Evolutionary conservation across 2,329 filamentous ascomycete genomes (phyloP).

Genomic region (Mycogone perniciosa): DNA sequence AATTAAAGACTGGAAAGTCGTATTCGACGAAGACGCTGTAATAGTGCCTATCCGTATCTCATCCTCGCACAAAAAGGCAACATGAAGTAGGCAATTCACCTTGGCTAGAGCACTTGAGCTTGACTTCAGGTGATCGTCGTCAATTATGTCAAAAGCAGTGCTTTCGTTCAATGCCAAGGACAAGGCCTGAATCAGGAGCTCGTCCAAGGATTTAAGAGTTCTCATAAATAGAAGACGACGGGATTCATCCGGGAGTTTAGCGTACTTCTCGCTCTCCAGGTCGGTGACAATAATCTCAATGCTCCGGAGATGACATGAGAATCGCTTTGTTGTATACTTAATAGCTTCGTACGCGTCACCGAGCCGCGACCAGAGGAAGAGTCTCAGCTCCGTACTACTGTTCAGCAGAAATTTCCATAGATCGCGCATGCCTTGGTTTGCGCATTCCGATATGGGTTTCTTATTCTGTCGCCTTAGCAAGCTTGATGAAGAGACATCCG

Average conservation of each 20-base stretch:
- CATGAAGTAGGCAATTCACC: constrained; percentile 69
- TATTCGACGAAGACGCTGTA: constrained; percentile 50
- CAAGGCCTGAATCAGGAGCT: constrained; percentile 66
- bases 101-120: constrained; percentile 67
- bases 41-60: constrained; percentile 72
- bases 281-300: constrained; percentile 73
- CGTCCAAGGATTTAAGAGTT: constrained; percentile 73
- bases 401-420: constrained; percentile 79
- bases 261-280: constrained; percentile 56
- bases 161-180: constrained; percentile 60
- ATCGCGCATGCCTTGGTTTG: constrained; percentile 58
- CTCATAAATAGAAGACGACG: constrained; percentile 67
- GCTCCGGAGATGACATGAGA: constrained; percentile 79
- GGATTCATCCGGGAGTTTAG: constrained; percentile 51
- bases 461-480: constrained; percentile 6
- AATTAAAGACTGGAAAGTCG: constrained; percentile 47
- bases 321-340: constrained; percentile 77
- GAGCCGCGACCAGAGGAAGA: constrained; percentile 88
- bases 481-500: constrained; percentile 12
- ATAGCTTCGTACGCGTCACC: constrained; percentile 83
- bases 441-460: constrained; percentile 45
- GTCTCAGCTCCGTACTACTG: constrained; percentile 72
- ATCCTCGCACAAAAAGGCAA: constrained; percentile 77
- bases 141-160: constrained; percentile 73
- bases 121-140: constrained; percentile 67